A percentile compares a stretch with the other conserved stretches of the same genome.
phyloP scores from a whole-genome alignment of 306 rosid genomes.

The Cucurbita ficifolia region DNA sequence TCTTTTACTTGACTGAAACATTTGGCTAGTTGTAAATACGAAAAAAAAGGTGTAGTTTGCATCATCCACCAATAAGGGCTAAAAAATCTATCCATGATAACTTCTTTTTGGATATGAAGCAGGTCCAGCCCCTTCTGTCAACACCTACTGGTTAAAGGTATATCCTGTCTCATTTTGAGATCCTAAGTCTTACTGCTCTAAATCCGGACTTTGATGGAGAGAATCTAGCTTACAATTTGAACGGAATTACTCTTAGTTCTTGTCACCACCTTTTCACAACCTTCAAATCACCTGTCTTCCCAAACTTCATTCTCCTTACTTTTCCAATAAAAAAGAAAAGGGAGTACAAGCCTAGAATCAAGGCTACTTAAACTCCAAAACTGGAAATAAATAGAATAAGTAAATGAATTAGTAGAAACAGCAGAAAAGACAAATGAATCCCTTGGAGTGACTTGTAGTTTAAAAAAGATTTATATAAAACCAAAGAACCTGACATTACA shows the following conservation, averaged over 20 bases:
- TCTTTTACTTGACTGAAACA: background rate
- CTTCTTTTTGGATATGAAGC: background rate
- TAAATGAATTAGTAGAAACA: background rate
- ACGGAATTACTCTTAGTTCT: background rate
- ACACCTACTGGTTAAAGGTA: background rate
- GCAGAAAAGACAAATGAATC: background rate
- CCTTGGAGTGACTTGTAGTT: background rate
- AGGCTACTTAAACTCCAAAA: background rate
- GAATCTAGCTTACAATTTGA: background rate
- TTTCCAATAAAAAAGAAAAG: background rate
- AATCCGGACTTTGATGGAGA: background rate
- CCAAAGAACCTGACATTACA: background rate
- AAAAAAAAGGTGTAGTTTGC: background rate
- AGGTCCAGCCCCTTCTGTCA: background rate
- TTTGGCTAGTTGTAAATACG: background rate
- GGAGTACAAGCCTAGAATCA: background rate
- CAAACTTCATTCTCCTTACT: background rate
- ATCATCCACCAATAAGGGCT: background rate
- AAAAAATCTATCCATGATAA: background rate
- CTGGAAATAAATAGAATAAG: background rate
- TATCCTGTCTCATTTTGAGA: background rate
- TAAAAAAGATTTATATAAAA: background rate
- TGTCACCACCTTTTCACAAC: background rate
- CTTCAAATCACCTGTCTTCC: background rate
- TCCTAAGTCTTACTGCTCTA: background rate